phyloP scores from a whole-genome alignment of 1,139 yeast genomes.

The Kurtzmaniella quercitrusa region DNA sequence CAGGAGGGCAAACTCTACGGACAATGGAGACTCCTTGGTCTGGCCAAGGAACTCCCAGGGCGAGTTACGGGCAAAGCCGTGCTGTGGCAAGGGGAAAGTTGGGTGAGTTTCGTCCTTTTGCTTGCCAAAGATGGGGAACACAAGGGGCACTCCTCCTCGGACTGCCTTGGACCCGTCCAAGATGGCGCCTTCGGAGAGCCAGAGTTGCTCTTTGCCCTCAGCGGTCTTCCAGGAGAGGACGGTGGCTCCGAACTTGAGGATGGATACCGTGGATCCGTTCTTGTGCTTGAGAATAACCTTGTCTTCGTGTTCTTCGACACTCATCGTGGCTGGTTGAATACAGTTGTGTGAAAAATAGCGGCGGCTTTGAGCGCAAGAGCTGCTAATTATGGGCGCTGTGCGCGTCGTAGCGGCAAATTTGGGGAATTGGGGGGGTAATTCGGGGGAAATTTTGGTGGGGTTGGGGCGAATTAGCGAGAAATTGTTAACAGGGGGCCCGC shows the following conservation, averaged over 20 bases:
- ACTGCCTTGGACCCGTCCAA: slow-evolving; percentile 91
- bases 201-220: slow-evolving; percentile 63
- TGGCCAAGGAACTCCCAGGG: slow-evolving; percentile 93
- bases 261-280: slow-evolving; percentile 53
- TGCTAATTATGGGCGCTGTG: not conserved
- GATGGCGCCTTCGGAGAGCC: slow-evolving; percentile 67
- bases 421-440: too few species aligned
- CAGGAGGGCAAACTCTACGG: slow-evolving; percentile 85
- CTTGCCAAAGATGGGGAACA: slow-evolving; percentile 93
- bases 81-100: slow-evolving; percentile 69
- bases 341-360: not conserved
- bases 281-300: slow-evolving; percentile 55
- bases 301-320: slow-evolving; percentile 61
- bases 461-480: too few species aligned
- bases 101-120: slow-evolving; percentile 34
- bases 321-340: slow-evolving; percentile 25
- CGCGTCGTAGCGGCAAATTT: not conserved
- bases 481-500: not conserved
- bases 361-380: not conserved
- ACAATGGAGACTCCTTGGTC: slow-evolving; percentile 48
- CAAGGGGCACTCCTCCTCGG: slow-evolving; percentile 95
- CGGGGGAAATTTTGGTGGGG: too few species aligned
- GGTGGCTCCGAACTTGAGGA: slow-evolving; percentile 86
- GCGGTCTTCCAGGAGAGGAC: slow-evolving; percentile 71
- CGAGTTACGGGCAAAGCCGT: slow-evolving; percentile 90